These are phyloP conservation scores for Phytopythium montanum DNA, from an alignment of 352 stramenopile genomes.

Conservation along the genomic window DNA sequence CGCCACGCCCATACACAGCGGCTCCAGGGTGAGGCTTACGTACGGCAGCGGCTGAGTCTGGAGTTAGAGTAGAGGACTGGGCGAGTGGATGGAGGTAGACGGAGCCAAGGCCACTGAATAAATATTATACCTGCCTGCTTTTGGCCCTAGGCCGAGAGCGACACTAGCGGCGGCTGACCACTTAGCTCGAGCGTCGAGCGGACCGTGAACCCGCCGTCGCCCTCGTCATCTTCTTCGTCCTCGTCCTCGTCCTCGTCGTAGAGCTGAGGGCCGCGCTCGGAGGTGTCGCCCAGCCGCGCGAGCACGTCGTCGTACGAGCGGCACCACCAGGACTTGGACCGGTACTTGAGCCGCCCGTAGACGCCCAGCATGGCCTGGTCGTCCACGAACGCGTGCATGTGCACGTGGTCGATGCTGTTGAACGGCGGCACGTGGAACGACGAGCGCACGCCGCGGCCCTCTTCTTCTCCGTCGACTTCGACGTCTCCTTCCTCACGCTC, in stretches of 20 bases:
- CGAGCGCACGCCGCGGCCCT: constrained; percentile 37
- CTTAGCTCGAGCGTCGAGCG: not conserved
- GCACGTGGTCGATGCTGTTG: constrained; percentile 89
- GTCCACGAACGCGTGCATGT: constrained; percentile 83
- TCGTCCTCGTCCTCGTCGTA: not conserved
- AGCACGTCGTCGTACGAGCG: constrained; percentile 74
- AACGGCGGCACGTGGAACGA: constrained; percentile 87
- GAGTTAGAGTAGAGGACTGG: too few relatives aligned
- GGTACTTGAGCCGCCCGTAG: constrained; percentile 75
- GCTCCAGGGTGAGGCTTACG: constrained; percentile 46
- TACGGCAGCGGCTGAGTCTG: constrained; percentile 22
- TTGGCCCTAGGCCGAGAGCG: not conserved
- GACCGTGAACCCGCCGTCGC: constrained; percentile 9
- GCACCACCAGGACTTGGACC: constrained; percentile 82
- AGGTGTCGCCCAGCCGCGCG: constrained; percentile 19
- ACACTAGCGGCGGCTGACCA: not conserved
- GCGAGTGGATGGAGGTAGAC: not conserved
- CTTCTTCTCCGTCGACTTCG: constrained; percentile 12
- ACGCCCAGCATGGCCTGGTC: constrained; percentile 34
- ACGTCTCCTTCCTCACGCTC: not conserved
- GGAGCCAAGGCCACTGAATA: not conserved
- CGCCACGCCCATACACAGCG: constrained; percentile 48
- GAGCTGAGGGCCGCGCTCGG: not conserved
- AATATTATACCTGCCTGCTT: not conserved
- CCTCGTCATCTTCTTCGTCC: not conserved